phyloP scores from a whole-genome alignment of 1,284 basidiomycete species.

The Tilletia setariae region DNA sequence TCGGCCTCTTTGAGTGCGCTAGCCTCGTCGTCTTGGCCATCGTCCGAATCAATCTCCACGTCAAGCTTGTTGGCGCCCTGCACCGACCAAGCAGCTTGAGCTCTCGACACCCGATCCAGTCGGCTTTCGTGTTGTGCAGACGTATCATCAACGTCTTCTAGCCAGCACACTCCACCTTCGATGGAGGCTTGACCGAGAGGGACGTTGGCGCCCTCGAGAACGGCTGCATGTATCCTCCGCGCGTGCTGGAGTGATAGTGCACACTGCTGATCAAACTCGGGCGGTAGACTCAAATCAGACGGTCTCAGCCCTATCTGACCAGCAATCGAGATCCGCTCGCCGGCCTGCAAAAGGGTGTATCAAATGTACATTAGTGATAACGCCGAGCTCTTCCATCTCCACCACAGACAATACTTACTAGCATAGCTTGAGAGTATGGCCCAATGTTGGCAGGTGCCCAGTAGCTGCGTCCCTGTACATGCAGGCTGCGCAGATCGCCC shows the following conservation, averaged over 20 bases:
- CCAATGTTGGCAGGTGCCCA: conserved; percentile 99
- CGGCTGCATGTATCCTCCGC: conserved; percentile 62
- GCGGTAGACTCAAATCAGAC: conserved; percentile 66
- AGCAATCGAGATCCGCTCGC: conserved; percentile 75
- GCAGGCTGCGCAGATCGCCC: conserved; percentile 63
- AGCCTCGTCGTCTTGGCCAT: background rate
- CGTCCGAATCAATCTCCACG: too few relatives aligned
- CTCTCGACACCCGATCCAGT: background rate
- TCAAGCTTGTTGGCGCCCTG: background rate
- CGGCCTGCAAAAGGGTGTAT: conserved; percentile 60
- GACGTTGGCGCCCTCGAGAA: conserved; percentile 26
- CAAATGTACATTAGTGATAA: background rate
- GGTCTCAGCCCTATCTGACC: conserved; percentile 93
- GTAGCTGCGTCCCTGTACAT: conserved; percentile 91
- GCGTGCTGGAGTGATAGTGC: conserved; percentile 79
- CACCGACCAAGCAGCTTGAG: conserved; percentile 12
- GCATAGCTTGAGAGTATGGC: conserved; percentile 90
- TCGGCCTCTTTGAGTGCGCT: conserved; percentile 16
- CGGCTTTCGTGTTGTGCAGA: background rate
- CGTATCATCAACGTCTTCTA: conserved; percentile 23
- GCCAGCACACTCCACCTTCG: conserved; percentile 53
- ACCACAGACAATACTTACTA: conserved; percentile 59
- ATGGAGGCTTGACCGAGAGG: conserved; percentile 21
- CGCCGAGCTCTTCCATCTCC: background rate
- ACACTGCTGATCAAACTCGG: conserved; percentile 60